A percentile compares a stretch with the other conserved stretches of the same genome.
Conservation (phyloP, 352 stramenopile species). For the Aphanomyces stellatus region DNA sequence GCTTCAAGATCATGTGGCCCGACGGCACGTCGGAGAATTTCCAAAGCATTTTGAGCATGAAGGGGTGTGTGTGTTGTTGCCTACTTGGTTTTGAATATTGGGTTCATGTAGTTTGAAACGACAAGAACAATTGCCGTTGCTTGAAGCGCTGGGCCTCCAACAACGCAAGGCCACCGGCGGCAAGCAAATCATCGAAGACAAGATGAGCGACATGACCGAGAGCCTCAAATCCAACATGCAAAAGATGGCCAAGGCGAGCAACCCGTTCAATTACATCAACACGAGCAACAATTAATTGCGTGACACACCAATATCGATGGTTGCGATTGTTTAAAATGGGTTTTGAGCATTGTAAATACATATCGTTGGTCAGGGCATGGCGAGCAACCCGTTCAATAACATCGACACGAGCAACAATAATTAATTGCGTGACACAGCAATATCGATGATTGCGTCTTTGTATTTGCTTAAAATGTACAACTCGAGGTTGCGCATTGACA, state of each 20-base stretch:
- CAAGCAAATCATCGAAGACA: constrained; percentile 76
- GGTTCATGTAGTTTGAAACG: not conserved
- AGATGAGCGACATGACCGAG: constrained; percentile 83
- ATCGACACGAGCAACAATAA: not conserved
- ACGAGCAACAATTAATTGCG: not conserved
- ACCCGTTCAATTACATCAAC: constrained; percentile 15
- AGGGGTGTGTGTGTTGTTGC: constrained; percentile 41
- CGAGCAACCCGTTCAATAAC: constrained; percentile 16
- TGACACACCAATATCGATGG: too few species aligned
- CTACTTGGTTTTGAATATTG: not conserved
- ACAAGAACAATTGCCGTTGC: not conserved
- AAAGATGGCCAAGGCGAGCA: constrained; percentile 54
- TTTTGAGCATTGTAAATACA: not conserved
- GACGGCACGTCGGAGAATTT: constrained; percentile 89
- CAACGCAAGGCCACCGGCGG: constrained; percentile 28
- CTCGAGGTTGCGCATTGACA: too few species aligned
- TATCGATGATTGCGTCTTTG: too few species aligned
- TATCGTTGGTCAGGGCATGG: constrained; percentile 32
- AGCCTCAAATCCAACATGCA: constrained; percentile 82
- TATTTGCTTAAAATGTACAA: too few species aligned
- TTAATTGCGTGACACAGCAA: not conserved
- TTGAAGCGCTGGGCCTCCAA: constrained; percentile 7
- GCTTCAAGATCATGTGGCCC: constrained; percentile 95
- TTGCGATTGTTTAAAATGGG: too few species aligned
- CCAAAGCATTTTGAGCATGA: constrained; percentile 93